Conservation (phyloP, 139 green algal species). For the Picochlorum sp. region DNA sequence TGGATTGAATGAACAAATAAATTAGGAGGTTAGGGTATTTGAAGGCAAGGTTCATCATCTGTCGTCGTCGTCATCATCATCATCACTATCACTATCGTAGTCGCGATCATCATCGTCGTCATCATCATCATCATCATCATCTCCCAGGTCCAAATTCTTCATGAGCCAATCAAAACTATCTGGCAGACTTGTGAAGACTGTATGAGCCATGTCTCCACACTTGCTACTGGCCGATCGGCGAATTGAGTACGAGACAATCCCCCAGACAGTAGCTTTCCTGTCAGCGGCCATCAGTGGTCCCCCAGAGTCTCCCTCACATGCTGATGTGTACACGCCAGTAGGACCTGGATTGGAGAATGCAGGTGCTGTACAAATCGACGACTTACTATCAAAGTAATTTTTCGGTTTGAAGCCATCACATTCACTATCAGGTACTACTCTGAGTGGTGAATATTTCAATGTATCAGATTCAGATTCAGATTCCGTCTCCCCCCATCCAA, state of each 20-base stretch:
- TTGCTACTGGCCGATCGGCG: not conserved
- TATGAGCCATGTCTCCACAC: constrained; percentile 1
- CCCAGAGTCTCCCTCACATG: constrained; percentile 5
- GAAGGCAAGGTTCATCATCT: no score
- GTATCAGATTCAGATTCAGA: not conserved
- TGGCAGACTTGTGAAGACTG: constrained; percentile 5
- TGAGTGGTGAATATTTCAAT: not conserved
- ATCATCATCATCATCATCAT: no score
- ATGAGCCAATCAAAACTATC: no score
- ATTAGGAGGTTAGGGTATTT: no score
- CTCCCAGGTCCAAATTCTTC: no score
- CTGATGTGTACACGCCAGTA: not conserved
- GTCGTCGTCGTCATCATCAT: no score
- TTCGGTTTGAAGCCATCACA: not conserved
- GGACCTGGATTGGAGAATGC: not conserved
- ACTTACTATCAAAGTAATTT: constrained; percentile 2
- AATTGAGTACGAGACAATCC: not conserved
- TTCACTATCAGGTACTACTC: not conserved
- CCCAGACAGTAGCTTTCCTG: not conserved
- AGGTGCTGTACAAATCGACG: constrained; percentile 3
- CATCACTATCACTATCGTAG: no score
- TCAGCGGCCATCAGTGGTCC: not conserved
- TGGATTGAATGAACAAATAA: no score
- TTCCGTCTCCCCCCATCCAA: constrained; percentile 6
- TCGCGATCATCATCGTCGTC: no score